These are phyloP conservation scores for Pistacia vera DNA, from an alignment of 345 rosid genomes.

Conservation along the genomic window DNA sequence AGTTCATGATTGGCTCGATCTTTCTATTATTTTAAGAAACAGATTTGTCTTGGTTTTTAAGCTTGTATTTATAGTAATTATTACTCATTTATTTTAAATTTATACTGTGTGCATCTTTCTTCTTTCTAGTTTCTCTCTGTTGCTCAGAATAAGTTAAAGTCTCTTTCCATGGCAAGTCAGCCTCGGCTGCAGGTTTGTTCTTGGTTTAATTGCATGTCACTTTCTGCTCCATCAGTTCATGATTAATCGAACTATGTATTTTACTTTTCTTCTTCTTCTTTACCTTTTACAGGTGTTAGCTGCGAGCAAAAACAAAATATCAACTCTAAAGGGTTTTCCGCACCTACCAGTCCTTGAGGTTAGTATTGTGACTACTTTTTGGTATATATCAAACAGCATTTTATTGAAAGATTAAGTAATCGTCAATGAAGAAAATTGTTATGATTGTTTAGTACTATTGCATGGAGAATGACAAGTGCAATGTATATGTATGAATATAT, in stretches of 20 bases:
- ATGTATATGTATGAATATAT: neutral
- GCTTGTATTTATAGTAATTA: neutral
- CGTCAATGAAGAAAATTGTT: neutral
- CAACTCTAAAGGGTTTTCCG: slow-evolving; percentile 90
- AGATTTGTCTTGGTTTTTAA: neutral
- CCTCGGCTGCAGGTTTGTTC: slow-evolving; percentile 89
- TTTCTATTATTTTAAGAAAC: too few species aligned
- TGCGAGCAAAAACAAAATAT: slow-evolving; percentile 95
- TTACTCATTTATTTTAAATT: slow-evolving; percentile 4
- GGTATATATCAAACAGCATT: neutral
- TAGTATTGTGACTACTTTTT: slow-evolving; percentile 7
- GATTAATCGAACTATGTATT: slow-evolving; percentile 6
- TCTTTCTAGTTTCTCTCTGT: slow-evolving; percentile 82
- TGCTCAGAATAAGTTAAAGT: slow-evolving; percentile 94
- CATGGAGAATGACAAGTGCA: neutral
- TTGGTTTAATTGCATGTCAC: slow-evolving; percentile 12
- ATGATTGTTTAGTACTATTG: neutral
- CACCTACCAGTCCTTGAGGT: slow-evolving; percentile 94
- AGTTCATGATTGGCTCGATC: neutral
- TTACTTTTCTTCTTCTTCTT: slow-evolving; percentile 17
- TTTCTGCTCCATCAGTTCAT: slow-evolving; percentile 3
- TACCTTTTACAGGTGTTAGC: slow-evolving; percentile 70
- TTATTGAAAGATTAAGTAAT: slow-evolving; percentile 1
- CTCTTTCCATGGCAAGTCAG: slow-evolving; percentile 97
- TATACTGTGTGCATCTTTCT: neutral